These are phyloP conservation scores for Trichophyton benhamiae DNA, from an alignment of 2,329 filamentous ascomycete species.

Conservation along the genomic window DNA sequence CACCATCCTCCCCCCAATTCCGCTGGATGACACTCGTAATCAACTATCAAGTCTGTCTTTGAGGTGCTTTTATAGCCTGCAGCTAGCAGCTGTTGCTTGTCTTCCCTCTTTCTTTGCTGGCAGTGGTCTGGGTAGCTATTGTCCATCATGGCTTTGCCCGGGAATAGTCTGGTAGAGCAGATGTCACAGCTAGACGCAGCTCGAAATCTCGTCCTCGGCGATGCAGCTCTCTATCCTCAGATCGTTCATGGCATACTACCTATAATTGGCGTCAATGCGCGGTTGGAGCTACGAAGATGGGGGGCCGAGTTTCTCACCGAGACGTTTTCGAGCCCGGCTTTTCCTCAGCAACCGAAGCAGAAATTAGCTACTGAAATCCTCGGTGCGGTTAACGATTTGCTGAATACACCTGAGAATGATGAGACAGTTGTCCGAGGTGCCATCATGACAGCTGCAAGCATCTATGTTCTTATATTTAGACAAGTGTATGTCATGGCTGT, in stretches of 20 bases:
- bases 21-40: neutral
- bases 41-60: neutral
- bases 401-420: conserved; percentile 65
- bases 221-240: conserved; percentile 78
- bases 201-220: conserved; percentile 74
- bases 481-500: conserved; percentile 64
- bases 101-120: neutral
- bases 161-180: conserved; percentile 56
- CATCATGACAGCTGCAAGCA: conserved; percentile 78
- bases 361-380: conserved; percentile 64
- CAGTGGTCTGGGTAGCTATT: neutral
- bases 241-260: conserved; percentile 89
- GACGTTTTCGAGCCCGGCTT: conserved; percentile 82
- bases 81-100: neutral
- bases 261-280: conserved; percentile 64
- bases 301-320: conserved; percentile 91
- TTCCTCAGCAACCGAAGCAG: conserved; percentile 67
- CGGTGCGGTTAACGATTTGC: conserved; percentile 58
- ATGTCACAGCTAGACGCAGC: conserved; percentile 81
- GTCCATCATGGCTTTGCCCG: conserved; percentile 9
- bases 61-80: neutral
- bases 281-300: conserved; percentile 82
- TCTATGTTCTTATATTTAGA: conserved; percentile 83
- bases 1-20: neutral
- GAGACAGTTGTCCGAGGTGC: conserved; percentile 68